phyloP scores from a whole-genome alignment of 2,329 filamentous ascomycete genomes.

The Ophiostoma tasmaniense region DNA sequence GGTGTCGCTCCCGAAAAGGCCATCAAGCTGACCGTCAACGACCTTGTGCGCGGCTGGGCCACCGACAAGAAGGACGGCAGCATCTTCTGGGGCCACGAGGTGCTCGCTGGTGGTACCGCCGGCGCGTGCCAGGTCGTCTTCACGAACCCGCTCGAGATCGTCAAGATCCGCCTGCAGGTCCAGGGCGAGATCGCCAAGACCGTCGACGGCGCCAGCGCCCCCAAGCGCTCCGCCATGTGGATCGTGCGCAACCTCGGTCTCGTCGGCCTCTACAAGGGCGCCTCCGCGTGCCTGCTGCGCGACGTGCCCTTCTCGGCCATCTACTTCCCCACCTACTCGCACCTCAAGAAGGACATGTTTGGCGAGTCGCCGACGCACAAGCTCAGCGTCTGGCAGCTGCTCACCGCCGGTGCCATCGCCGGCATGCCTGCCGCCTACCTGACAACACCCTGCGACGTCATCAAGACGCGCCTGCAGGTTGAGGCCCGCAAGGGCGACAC shows the following conservation, averaged over 20 bases:
- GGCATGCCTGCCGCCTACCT: conserved; percentile 90
- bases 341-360: conserved; percentile 89
- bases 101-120: conserved; percentile 80
- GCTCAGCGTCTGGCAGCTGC: conserved; percentile 79
- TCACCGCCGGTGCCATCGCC: conserved; percentile 89
- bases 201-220: conserved; percentile 66
- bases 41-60: conserved; percentile 71
- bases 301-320: conserved; percentile 98
- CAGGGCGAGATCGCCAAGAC: conserved; percentile 92
- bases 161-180: conserved; percentile 96
- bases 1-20: conserved; percentile 99
- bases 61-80: conserved; percentile 60
- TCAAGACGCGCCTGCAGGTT: conserved; percentile 97
- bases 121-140: conserved; percentile 97
- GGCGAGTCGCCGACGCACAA: conserved; percentile 82
- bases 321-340: conserved; percentile 95
- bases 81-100: conserved; percentile 63
- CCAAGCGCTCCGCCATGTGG: conserved; percentile 92
- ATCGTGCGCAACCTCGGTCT: conserved; percentile 93
- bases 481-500: conserved; percentile 94
- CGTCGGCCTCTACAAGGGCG: conserved; percentile 92
- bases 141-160: conserved; percentile 96
- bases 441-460: conserved; percentile 95
- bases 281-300: conserved; percentile 84
- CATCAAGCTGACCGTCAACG: conserved; percentile 98